Evolutionary conservation across 2,329 filamentous ascomycete genomes (phyloP).

Genomic region (Epichloe gansuensis): DNA sequence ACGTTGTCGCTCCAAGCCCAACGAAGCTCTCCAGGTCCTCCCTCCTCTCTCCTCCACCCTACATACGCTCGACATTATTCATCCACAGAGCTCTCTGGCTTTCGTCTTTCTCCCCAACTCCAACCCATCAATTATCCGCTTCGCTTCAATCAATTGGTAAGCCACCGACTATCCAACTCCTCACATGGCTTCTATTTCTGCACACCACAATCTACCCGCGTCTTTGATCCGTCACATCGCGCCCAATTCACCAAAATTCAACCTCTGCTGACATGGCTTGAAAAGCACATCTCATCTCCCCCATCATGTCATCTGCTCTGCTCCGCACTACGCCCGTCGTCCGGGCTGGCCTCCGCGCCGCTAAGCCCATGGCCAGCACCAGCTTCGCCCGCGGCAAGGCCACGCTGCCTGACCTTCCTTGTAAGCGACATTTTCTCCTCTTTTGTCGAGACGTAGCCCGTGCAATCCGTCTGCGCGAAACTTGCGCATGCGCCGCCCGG

Average conservation of each 20-base stretch:
- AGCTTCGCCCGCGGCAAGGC: conserved; percentile 79
- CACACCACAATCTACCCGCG: neutral
- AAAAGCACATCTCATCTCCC: neutral
- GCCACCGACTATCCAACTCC: neutral
- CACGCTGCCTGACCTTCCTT: conserved; percentile 76
- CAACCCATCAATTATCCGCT: conserved; percentile 5
- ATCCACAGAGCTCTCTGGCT: neutral
- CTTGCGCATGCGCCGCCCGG: neutral
- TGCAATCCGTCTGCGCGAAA: neutral
- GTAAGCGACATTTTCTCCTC: conserved; percentile 21
- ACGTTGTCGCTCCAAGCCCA: neutral
- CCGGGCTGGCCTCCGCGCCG: conserved; percentile 58
- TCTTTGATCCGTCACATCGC: conserved; percentile 1
- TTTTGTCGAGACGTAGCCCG: neutral
- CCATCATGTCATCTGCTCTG: conserved; percentile 61
- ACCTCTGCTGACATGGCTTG: neutral
- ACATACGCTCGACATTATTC: conserved; percentile 1
- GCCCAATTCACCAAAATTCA: neutral
- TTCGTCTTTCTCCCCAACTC: conserved; percentile 1
- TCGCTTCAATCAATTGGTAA: neutral
- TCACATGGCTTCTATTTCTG: neutral
- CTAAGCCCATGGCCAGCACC: conserved; percentile 52
- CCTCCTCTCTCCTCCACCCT: neutral
- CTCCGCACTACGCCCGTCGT: conserved; percentile 55
- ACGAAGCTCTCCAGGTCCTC: neutral